Percentiles rank a stretch among this genome's conserved stretches.
Conservation (phyloP, 1,139 yeast species). For the Pichia inconspicua region DNA sequence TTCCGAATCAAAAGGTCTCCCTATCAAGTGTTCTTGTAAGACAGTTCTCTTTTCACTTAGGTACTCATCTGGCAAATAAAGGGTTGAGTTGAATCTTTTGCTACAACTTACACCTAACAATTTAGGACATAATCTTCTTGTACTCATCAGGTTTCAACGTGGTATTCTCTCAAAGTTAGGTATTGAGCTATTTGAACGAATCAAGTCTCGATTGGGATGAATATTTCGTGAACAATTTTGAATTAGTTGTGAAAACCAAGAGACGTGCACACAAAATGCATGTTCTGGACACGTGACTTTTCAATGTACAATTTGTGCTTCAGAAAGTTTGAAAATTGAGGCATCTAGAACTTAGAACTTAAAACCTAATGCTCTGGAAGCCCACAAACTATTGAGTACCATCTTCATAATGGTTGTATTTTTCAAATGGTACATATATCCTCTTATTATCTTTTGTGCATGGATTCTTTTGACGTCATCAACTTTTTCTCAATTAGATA, state of each 20-base stretch:
- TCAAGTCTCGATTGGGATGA: neutral
- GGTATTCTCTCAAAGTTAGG: too few relatives aligned
- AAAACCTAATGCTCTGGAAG: too few relatives aligned
- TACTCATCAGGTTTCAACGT: neutral
- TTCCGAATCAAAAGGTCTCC: constrained; percentile 8
- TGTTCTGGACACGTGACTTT: too few relatives aligned
- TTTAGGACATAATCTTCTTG: neutral
- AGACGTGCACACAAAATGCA: too few relatives aligned
- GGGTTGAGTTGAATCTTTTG: neutral
- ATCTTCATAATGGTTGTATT: neutral
- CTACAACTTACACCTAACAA: neutral
- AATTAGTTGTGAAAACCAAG: too few relatives aligned
- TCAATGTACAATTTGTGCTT: too few relatives aligned
- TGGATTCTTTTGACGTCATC: constrained; percentile 12
- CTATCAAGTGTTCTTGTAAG: constrained; percentile 1
- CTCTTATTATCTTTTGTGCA: neutral
- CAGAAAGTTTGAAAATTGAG: too few relatives aligned
- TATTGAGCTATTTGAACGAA: neutral
- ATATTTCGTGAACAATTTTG: too few relatives aligned
- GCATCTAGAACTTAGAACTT: too few relatives aligned
- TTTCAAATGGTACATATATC: neutral
- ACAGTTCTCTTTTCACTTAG: neutral
- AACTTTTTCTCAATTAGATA: constrained; percentile 6
- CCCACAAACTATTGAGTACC: too few relatives aligned
- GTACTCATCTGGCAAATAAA: neutral